Percentiles rank a stretch among this genome's conserved stretches.
Evolutionary conservation across 164 flowering plant genomes (phyloP).

Genomic region (Chimonanthus salicifolius): DNA sequence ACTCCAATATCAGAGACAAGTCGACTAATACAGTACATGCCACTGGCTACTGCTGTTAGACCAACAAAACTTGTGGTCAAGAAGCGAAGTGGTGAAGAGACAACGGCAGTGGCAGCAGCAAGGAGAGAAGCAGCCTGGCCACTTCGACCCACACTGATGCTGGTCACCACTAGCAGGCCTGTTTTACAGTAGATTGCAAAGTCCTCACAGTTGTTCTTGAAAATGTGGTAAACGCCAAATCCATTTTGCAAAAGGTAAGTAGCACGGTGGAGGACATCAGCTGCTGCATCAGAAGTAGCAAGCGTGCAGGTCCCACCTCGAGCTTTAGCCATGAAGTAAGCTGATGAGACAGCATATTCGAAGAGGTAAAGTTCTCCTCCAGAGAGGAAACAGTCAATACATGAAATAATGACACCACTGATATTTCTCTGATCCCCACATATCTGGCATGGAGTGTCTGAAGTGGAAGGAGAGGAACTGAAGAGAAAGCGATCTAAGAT

Average conservation of each 20-base stretch:
- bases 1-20: slow-evolving; percentile 65
- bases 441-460: slow-evolving; percentile 42
- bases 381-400: slow-evolving; percentile 71
- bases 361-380: slow-evolving; percentile 71
- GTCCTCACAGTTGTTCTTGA: slow-evolving; percentile 85
- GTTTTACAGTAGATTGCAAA: slow-evolving; percentile 87
- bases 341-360: slow-evolving; percentile 48
- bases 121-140: slow-evolving; percentile 67
- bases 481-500: slow-evolving; percentile 50
- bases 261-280: slow-evolving; percentile 57
- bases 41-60: slow-evolving; percentile 47
- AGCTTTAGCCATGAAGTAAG: slow-evolving; percentile 57
- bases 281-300: slow-evolving; percentile 53
- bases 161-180: slow-evolving; percentile 50
- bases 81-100: slow-evolving; percentile 65
- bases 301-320: slow-evolving; percentile 92
- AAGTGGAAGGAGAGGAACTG: slow-evolving; percentile 52
- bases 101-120: slow-evolving; percentile 52
- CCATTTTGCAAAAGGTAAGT: slow-evolving; percentile 61
- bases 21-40: slow-evolving; percentile 62
- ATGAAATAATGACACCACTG: slow-evolving; percentile 63
- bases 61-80: slow-evolving; percentile 59
- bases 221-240: slow-evolving; percentile 62
- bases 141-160: slow-evolving; percentile 61
- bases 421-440: slow-evolving; percentile 58